Evolutionary conservation across 2,329 filamentous ascomycete species (phyloP).

Genomic region (Xylariaceae sp.): DNA sequence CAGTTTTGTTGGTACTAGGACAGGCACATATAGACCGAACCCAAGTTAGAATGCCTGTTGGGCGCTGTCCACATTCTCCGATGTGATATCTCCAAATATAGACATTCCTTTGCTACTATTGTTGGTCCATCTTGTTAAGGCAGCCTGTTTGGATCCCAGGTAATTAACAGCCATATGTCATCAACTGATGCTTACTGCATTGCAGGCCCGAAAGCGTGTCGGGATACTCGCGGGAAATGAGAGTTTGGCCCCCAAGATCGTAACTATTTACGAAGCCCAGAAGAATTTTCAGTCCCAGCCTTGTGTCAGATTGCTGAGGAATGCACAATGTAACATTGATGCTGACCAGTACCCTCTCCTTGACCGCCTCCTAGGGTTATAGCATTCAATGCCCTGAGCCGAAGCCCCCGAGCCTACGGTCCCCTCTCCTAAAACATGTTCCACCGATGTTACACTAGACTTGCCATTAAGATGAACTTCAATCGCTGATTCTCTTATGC

Average conservation of each 20-base stretch:
- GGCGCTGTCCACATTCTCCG: neutral
- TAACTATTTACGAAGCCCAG: neutral
- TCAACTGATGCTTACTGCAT: neutral
- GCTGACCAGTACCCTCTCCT: neutral
- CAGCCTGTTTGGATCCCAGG: neutral
- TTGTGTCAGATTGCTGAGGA: constrained; percentile 2
- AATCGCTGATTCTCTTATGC: neutral
- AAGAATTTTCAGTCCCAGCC: constrained; percentile 5
- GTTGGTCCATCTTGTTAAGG: constrained; percentile 1
- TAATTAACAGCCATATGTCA: neutral
- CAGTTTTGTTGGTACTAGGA: neutral
- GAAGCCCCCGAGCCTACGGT: neutral
- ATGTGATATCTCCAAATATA: neutral
- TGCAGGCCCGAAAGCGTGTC: neutral
- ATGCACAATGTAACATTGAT: constrained; percentile 12
- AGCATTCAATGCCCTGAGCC: neutral
- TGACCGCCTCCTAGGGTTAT: neutral
- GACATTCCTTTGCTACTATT: constrained; percentile 6
- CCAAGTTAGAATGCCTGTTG: neutral
- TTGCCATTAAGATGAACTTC: neutral
- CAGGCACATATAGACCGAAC: neutral
- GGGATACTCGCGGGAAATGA: constrained; percentile 1
- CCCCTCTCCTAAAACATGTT: neutral
- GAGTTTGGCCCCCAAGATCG: constrained; percentile 13
- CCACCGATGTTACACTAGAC: neutral